Base-by-base conservation (phyloP, 805 yeast species). In the Debaryomyces prosopidis region DNA sequence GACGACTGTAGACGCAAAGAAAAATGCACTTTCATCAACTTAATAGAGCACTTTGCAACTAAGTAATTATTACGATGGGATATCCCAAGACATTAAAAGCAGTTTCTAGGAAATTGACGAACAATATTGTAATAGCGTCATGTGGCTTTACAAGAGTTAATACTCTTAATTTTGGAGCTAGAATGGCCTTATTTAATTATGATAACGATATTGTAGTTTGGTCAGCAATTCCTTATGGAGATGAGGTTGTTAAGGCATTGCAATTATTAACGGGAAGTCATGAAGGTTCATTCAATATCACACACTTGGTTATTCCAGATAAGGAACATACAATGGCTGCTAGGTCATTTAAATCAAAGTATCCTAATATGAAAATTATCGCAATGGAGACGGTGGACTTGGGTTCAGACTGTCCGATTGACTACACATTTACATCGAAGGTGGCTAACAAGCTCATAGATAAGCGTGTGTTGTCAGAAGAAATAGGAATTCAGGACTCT, bases 321-420 rank as follows among this genome's bases (percentile, higher is more conserved):
- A 55, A 51, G 27, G 86, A 81, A 50, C 90, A 85, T 56, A 81
- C 86, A 1, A 64, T 84, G 79, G 87, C 85, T 2, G 79, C 83
- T 10, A 56, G 62, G 19, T 74, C 77, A 11, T 77, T 83, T 63
- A 76, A 78, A 56, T 66, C 69, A 15, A 60, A 64, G 43, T 74
- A 66, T 57, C 87, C 88, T 3, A 55, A 68, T 2, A 61, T 80
- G 40, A 74, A 77, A 53, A 60, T 84, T 20, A 71, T 84, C 48
- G 87, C 84, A 5, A 73, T 79, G 64, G 80, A 73, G 32, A 71
- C 60, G 17, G 60, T 60, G 5, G 51, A 54, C 10, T 63, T 63
- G 32, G 71, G 71, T 14, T 57, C 53, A 2, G 63, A 73, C 9
- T 30, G 33, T 14, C 63, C 66, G 2, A 59, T 80, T 23, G 82